A percentile compares a stretch with the other conserved stretches of the same genome.
Conservation (phyloP, 495 filamentous ascomycete genomes). For the Collariella sp. region DNA sequence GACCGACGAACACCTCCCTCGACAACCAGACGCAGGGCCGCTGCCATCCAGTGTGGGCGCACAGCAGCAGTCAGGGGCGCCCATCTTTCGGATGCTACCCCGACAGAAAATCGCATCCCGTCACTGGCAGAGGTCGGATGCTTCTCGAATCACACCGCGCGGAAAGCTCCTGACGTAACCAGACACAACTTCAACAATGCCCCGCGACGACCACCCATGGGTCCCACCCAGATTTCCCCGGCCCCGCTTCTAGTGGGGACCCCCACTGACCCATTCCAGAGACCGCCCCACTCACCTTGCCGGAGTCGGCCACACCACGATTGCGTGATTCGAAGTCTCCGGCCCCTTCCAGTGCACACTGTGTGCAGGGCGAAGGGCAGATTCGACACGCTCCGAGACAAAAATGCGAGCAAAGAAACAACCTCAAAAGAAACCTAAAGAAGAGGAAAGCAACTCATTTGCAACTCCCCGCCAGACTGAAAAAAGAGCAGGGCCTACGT, state of each 20-base stretch:
- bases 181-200: neutral
- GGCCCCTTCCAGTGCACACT: neutral
- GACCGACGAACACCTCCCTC: neutral
- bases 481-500: no score
- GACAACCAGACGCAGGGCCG: no score
- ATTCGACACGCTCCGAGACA: neutral
- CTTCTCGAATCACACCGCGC: neutral
- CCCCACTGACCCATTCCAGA: neutral
- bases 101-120: neutral
- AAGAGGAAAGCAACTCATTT: no score
- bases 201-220: neutral
- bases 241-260: neutral
- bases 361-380: neutral
- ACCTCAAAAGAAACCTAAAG: no score
- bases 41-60: neutral
- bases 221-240: neutral
- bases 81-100: neutral
- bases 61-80: neutral
- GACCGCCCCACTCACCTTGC: neutral
- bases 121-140: neutral
- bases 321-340: constrained; percentile 4
- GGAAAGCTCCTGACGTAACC: constrained; percentile 4
- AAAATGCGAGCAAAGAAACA: neutral
- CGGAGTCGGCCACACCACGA: neutral
- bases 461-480: no score